These are phyloP conservation scores for Diplotaxis tenuifolia DNA, from an alignment of 345 rosid species.

Conservation along the genomic window DNA sequence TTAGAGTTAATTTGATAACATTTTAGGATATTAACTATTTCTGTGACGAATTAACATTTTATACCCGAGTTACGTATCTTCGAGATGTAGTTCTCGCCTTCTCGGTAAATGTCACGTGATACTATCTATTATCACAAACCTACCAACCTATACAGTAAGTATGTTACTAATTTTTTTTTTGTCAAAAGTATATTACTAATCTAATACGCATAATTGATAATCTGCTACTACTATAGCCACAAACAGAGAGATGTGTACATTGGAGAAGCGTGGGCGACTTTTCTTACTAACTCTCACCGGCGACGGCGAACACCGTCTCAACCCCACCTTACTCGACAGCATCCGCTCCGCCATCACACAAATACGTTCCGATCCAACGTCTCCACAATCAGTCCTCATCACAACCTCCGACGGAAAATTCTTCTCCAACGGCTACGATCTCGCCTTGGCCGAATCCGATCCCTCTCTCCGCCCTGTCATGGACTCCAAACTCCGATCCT, in stretches of 20 bases:
- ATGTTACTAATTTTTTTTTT: no score
- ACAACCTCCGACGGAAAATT: constrained; percentile 68
- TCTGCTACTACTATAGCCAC: background rate
- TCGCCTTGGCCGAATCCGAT: constrained; percentile 46
- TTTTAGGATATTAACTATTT: background rate
- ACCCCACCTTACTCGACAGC: constrained; percentile 43
- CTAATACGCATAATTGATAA: background rate
- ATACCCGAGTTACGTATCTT: no score
- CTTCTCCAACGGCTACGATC: constrained; percentile 89
- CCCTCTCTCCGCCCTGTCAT: constrained; percentile 37
- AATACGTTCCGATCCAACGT: constrained; percentile 42
- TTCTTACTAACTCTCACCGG: constrained; percentile 55
- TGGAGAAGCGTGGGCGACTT: constrained; percentile 54
- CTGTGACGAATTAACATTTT: background rate
- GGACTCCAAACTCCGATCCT: constrained; percentile 41
- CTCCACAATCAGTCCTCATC: constrained; percentile 53
- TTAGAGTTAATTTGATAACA: background rate
- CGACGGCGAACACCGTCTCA: constrained; percentile 62
- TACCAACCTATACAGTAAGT: background rate
- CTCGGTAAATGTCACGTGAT: no score
- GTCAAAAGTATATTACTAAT: background rate
- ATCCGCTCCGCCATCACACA: constrained; percentile 46
- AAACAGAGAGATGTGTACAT: constrained; percentile 39
- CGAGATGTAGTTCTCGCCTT: background rate
- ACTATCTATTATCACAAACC: background rate